Evolutionary conservation across 768 basidiomycete genomes (phyloP), one percentile per base, ranked within the genome.

Genomic region (Sutorius australiensis): DNA sequence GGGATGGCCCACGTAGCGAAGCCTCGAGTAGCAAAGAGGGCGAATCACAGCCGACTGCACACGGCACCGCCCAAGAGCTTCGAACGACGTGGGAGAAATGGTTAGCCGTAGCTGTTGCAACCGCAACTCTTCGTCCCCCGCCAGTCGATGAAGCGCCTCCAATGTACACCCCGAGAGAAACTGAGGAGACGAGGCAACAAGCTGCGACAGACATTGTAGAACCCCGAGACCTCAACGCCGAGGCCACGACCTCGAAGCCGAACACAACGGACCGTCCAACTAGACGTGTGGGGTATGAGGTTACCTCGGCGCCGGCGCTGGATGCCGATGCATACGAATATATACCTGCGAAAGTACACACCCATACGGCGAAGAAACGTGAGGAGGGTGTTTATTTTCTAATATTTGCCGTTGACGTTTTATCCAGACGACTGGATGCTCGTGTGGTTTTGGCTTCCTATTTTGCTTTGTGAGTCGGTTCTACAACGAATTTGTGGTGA

Each of bases 391-490:
- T 36, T 33, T 2, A 37, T 16, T 30, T 38, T 31, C 36, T 30
- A 51, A 28, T 16, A 5, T 4, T 21, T 31, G 12, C 9, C 51
- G 21, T 27, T 64, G 24, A 50, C 48, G 48, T 28, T 53, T 12
- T 61, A 13, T 55, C 16, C 53, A 91, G 89, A 86, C 70, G 90
- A 93, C 66, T 84, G 83, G 38, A 93, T 93, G 90, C 79, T 93
- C 42, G 63, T 89, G 33, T 65, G 87, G 38, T 93, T 93, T 75
- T 93, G 90, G 90, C 75, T 93, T 60, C 90, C 90, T 16, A 89
- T 92, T 62, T 75, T 93, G 9, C 68, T 92, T 54, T 70, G 89
- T 92, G 61, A 74, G 89, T 82, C 10, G 31, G n/a, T 30, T 49
- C 17, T 41, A 16, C 9, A 40, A 6, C 43, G 12, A 14, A 41